A percentile compares a stretch with the other conserved stretches of the same genome.
These are phyloP conservation scores for Sporothrix brasiliensis DNA, from an alignment of 2,329 filamentous ascomycete genomes.

Conservation along the genomic window DNA sequence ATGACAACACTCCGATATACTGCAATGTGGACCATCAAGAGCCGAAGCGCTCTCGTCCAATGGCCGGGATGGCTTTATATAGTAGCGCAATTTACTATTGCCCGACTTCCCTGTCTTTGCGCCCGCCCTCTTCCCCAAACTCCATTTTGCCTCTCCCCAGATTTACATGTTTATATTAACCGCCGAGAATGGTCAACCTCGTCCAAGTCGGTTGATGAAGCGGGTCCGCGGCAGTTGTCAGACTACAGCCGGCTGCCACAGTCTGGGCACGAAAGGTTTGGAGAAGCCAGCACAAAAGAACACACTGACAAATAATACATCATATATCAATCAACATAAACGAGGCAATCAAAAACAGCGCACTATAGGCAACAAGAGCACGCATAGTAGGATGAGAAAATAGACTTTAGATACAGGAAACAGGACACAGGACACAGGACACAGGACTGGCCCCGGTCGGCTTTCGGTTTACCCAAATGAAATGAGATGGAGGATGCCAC, in stretches of 20 bases:
- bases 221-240: constrained; percentile 27
- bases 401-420: background rate
- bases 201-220: background rate
- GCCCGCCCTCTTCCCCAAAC: constrained; percentile 22
- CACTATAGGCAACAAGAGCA: background rate
- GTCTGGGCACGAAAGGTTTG: background rate
- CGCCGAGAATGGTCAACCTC: constrained; percentile 21
- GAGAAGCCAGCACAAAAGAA: too few relatives aligned
- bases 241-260: constrained; percentile 21
- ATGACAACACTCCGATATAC: background rate
- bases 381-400: background rate
- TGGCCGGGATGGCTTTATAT: background rate
- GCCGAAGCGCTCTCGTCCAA: background rate
- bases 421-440: too few relatives aligned
- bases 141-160: constrained; percentile 21
- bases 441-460: constrained; percentile 10
- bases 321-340: constrained; percentile 4
- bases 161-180: constrained; percentile 29
- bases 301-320: constrained; percentile 16
- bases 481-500: background rate
- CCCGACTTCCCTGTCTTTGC: background rate
- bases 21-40: background rate
- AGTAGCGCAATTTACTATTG: background rate
- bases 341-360: constrained; percentile 20
- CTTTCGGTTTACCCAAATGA: constrained; percentile 28